phyloP scores from a whole-genome alignment of 306 rosid genomes.

The Casuarina cunninghamiana region DNA sequence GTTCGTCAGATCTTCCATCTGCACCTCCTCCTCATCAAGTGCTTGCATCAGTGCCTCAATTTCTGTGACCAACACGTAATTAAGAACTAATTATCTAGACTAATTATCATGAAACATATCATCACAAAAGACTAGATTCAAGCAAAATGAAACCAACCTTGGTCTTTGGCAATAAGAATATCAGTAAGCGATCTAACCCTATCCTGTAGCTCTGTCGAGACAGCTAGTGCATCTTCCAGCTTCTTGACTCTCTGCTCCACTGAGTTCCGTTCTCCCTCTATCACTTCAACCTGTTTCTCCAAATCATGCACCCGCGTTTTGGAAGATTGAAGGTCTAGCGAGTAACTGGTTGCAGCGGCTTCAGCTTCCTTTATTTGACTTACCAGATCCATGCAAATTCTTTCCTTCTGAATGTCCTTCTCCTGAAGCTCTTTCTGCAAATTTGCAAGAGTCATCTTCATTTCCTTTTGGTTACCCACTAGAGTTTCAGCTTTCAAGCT shows the following conservation, averaged over 20 bases:
- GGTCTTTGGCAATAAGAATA: constrained; percentile 80
- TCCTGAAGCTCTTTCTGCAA: constrained; percentile 91
- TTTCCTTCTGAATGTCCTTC: constrained; percentile 85
- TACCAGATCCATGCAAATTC: constrained; percentile 79
- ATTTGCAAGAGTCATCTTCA: constrained; percentile 63
- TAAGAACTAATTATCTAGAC: constrained; percentile 7
- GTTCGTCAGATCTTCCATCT: constrained; percentile 70
- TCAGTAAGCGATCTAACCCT: constrained; percentile 62
- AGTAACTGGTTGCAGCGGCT: constrained; percentile 58
- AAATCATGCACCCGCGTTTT: constrained; percentile 50
- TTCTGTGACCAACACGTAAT: constrained; percentile 58
- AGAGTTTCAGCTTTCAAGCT: constrained; percentile 57
- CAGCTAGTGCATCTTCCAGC: constrained; percentile 50
- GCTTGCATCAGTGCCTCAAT: constrained; percentile 90
- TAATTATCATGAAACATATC: not conserved
- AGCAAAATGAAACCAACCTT: constrained; percentile 51
- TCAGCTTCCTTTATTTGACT: constrained; percentile 85
- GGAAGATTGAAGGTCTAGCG: constrained; percentile 68
- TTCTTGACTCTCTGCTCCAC: constrained; percentile 66
- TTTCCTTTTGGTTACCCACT: constrained; percentile 65
- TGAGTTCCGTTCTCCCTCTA: constrained; percentile 51
- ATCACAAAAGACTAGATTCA: not conserved
- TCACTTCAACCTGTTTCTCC: constrained; percentile 54
- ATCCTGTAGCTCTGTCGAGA: constrained; percentile 60
- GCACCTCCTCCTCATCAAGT: constrained; percentile 91